Conservation (phyloP, 164 flowering plant species). For the Taxillus chinensis region DNA sequence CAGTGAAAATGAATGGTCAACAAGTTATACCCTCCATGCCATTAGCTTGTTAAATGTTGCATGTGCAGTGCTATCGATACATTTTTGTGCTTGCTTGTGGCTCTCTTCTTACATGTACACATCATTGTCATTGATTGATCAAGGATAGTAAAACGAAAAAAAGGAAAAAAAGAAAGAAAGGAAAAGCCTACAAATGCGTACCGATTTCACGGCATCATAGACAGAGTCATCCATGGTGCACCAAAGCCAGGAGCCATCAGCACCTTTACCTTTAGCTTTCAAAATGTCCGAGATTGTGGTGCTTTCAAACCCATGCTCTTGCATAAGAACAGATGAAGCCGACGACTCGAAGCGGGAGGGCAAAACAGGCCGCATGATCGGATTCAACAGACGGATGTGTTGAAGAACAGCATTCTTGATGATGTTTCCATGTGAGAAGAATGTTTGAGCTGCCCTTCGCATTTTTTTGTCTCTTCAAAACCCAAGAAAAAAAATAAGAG, state of each 20-base stretch:
- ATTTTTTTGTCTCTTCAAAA: neutral
- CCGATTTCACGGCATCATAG: slow-evolving; percentile 37
- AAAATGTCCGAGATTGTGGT: slow-evolving; percentile 1
- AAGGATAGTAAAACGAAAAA: too few species aligned
- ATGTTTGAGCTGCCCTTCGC: neutral
- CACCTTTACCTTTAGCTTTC: slow-evolving; percentile 3
- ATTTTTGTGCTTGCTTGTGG: too few species aligned
- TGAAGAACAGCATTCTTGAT: slow-evolving; percentile 2
- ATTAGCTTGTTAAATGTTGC: neutral
- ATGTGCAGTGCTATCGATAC: too few species aligned
- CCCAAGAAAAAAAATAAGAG: too few species aligned
- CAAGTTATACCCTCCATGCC: neutral
- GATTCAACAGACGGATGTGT: neutral
- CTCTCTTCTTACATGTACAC: too few species aligned
- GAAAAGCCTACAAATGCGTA: slow-evolving; percentile 18
- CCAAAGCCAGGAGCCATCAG: slow-evolving; percentile 7
- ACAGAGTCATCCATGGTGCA: slow-evolving; percentile 4
- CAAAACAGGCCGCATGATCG: neutral
- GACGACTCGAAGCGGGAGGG: neutral
- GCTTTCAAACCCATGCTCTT: slow-evolving; percentile 6
- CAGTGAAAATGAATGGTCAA: neutral
- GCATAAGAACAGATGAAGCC: neutral
- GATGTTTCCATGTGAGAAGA: slow-evolving; percentile 1
- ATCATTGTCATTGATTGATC: too few species aligned
- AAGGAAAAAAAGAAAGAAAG: neutral